These are phyloP conservation scores for Tirmania nivea DNA, from an alignment of 495 filamentous ascomycete genomes.

Conservation along the genomic window DNA sequence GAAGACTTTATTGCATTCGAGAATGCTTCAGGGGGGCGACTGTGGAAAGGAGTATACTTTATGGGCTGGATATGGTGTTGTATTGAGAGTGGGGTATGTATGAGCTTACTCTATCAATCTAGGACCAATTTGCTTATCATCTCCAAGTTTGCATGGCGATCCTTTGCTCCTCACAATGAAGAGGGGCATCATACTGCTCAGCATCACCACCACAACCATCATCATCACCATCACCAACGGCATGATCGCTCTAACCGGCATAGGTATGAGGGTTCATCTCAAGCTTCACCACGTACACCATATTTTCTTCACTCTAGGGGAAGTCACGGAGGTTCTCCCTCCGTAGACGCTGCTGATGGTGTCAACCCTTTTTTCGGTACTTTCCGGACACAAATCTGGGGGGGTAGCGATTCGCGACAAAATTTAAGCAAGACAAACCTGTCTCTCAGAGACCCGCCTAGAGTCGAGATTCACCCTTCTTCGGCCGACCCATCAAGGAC, in stretches of 20 bases:
- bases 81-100: conserved; percentile 17
- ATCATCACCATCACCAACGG: neutral
- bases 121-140: conserved; percentile 1
- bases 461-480: neutral
- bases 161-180: conserved; percentile 8
- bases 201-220: neutral
- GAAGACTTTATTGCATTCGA: neutral
- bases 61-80: conserved; percentile 19
- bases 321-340: too few species aligned
- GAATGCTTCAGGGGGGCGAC: neutral
- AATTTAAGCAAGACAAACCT: neutral
- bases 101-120: neutral
- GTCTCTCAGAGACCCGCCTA: neutral
- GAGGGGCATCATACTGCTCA: conserved; percentile 2
- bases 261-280: too few species aligned
- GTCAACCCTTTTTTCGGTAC: too few species aligned
- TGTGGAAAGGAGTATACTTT: conserved; percentile 17
- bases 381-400: neutral
- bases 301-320: too few species aligned
- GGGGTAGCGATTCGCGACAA: neutral
- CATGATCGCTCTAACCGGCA: neutral
- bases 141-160: conserved; percentile 10
- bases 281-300: too few species aligned
- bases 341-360: too few species aligned
- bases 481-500: neutral